Evolutionary conservation across 2,329 filamentous ascomycete species (phyloP), one percentile per base, ranked within the genome.

Genomic region (Xylaria sp.): DNA sequence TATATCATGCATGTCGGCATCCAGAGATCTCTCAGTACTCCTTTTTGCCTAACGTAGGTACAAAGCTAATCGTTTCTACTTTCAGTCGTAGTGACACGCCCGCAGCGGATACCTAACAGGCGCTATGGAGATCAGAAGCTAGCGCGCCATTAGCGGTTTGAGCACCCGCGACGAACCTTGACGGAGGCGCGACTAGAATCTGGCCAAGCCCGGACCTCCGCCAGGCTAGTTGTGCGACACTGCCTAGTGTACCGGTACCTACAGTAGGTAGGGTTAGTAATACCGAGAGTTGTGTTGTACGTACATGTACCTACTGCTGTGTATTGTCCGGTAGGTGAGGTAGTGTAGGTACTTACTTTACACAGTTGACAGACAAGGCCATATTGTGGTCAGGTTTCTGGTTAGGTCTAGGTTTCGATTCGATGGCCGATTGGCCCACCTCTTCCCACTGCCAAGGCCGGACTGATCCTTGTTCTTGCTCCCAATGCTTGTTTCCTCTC

Each of bases 351-450:
- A n/a, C n/a, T n/a, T n/a, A n/a, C n/a, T n/a, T n/a, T n/a, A n/a
- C n/a, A n/a, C n/a, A n/a, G n/a, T n/a, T n/a, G n/a, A n/a, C n/a
- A n/a, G n/a, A n/a, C n/a, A n/a, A n/a, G n/a, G n/a, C n/a, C n/a
- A 15, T 45, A 9, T 11, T 45, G n/a, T 20, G 20, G 42, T 10
- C 42, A 25, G 9, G 20, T 22, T 45, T 22, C n/a, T 22, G 9
- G 17, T 65, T 9, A 51, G 17, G 58, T 82, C 80, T 49, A 82
- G 65, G 63, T 82, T 79, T 51, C 77, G 65, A 31, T 76, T 54
- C 44, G 29, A 66, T 53, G 27, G 29, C 33, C 54, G 62, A 64
- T 60, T 64, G 62, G 55, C 20, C 31, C 11, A 39, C 44, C 22
- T 47, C 22, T 7, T 45, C 27, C 53, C 33, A 36, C 25, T 33